A percentile compares a stretch with the other conserved stretches of the same genome.
These are phyloP conservation scores for Penicillium janthinellum DNA, from an alignment of 2,329 filamentous ascomycete genomes.

Conservation along the genomic window DNA sequence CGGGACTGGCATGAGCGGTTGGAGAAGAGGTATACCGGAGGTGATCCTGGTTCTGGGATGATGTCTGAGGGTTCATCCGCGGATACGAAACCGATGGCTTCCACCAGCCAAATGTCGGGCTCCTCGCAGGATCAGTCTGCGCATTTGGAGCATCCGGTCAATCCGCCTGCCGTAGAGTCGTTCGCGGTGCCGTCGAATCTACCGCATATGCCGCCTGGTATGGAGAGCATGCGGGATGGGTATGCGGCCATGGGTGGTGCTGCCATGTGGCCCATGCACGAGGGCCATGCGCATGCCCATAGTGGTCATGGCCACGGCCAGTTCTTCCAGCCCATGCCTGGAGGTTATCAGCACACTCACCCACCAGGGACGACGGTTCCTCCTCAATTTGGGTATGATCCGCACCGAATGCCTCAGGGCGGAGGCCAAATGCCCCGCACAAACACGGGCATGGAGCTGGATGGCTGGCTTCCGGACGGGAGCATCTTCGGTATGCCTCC, in stretches of 20 bases:
- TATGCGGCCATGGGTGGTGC: conserved; percentile 26
- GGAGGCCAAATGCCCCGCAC: conserved; percentile 17
- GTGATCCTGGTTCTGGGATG: conserved; percentile 8
- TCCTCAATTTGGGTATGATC: conserved; percentile 27
- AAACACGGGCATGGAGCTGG: conserved; percentile 33
- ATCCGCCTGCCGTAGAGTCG: conserved; percentile 14
- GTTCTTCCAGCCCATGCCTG: conserved; percentile 17
- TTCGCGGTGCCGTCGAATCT: conserved; percentile 20
- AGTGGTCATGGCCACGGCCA: conserved; percentile 9
- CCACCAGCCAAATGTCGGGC: conserved; percentile 6
- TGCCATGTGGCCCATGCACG: conserved; percentile 29
- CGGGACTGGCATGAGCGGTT: conserved; percentile 38
- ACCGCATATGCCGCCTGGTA: conserved; percentile 18
- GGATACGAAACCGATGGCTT: conserved; percentile 12
- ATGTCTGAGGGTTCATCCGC: conserved; percentile 19
- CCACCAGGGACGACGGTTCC: conserved; percentile 24
- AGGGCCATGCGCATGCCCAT: conserved; percentile 18
- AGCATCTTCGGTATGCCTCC: conserved; percentile 32
- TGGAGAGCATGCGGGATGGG: conserved; percentile 22
- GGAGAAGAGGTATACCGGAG: conserved; percentile 26
- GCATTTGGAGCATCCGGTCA: conserved; percentile 10
- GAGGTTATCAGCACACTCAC: conserved; percentile 23
- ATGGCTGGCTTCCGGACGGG: conserved; percentile 35
- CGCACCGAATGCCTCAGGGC: conserved; percentile 23
- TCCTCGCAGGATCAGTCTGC: conserved; percentile 7